Conservation (phyloP, 129 eudicot species). For the Erigeron canadensis region DNA sequence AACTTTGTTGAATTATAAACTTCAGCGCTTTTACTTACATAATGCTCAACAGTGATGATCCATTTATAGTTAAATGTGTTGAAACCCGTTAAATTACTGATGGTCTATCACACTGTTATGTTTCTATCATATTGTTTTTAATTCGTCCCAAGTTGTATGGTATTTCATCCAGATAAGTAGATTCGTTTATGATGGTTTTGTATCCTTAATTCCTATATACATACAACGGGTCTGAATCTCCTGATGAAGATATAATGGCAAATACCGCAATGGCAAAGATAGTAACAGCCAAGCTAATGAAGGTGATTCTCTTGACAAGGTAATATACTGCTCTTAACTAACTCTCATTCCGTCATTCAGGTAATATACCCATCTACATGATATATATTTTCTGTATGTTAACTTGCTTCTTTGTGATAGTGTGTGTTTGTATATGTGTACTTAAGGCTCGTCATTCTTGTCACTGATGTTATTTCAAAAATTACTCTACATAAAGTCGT, state of each 20-base stretch:
- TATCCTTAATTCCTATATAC: conserved; percentile 66
- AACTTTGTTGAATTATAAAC: conserved; percentile 19
- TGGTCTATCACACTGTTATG: background rate
- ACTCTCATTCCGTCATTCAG: background rate
- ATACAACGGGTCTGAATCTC: conserved; percentile 58
- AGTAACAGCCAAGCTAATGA: conserved; percentile 50
- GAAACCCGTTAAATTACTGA: background rate
- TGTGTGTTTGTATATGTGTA: too few species aligned
- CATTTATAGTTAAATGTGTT: background rate
- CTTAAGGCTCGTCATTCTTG: too few species aligned
- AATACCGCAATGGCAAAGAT: conserved; percentile 42
- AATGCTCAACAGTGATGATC: background rate
- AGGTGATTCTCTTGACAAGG: conserved; percentile 73
- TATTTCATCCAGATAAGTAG: background rate
- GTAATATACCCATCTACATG: conserved; percentile 7
- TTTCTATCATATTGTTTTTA: background rate
- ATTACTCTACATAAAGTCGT: too few species aligned
- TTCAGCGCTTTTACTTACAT: background rate
- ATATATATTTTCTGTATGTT: too few species aligned
- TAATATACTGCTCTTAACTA: conserved; percentile 25
- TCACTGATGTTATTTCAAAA: too few species aligned
- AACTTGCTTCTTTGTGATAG: too few species aligned
- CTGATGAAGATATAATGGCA: conserved; percentile 64
- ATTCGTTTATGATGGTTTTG: conserved; percentile 25
- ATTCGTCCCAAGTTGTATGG: background rate